Base-by-base conservation (phyloP, 345 rosid species). In the Sonneratia caseolaris region DNA sequence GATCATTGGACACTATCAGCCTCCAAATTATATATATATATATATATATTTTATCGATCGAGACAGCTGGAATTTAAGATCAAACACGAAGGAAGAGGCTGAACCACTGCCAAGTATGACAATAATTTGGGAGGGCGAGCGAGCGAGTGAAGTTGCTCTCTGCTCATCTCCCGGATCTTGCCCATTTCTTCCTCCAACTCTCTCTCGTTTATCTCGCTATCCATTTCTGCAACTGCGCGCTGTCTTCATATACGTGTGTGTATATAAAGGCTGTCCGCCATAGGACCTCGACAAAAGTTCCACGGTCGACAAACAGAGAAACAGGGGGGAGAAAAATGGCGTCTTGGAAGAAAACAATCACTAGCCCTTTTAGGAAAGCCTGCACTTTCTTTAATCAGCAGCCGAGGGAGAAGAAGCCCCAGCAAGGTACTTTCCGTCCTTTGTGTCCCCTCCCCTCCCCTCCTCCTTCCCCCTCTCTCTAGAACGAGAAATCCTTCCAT, bases 271-370 rank as follows among this genome's bases (percentile, higher is more conserved):
- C 22, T 43, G 40, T 69, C 42, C 72, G 45, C 36, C 59, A 53
- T 53, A 53, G 59, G 59, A 53, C 59, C 59, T 53, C 4, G 59
- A 53, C 22, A 53, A 53, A 53, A 8, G 15, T 47, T 47, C 15
- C 43, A 40, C 43, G 9, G 15, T 53, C 8, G 1, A 21, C 13
- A 22, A 24, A 11, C 45, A 35, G 66, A 21, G 32, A 68, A 37
- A 71, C 65, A 42, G 2, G 45, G 36, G 55, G 21, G 19, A 59
- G 68, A 19, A 32, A 51, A 47, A 91, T 91, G 97, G 79, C 88
- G 74, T 89, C 95, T 32, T 89, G 95, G 97, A 89, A 89, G 82
- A 87, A 91, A 80, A 89, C 93, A 74, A 91, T 91, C 70, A 76
- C 91, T 21, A 77, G 92, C 37, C 98, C 96, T n/a, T 93, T 93